phyloP scores from a whole-genome alignment of 805 yeast genomes.

The Cyberlindnera maritima region DNA sequence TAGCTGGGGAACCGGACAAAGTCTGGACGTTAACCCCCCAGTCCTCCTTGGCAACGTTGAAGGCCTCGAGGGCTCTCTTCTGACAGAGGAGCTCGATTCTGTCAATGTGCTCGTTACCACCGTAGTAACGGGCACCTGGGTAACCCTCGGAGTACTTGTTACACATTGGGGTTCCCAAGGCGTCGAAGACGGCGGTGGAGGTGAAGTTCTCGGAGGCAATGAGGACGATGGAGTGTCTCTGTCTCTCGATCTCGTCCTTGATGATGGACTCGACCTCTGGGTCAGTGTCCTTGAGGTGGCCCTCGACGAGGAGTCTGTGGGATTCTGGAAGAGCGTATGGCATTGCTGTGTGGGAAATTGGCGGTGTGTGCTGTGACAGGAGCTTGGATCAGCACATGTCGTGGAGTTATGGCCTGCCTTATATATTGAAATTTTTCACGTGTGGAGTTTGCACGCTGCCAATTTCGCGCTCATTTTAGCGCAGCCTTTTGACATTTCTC shows the following conservation, averaged over 20 bases:
- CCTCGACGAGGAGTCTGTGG: constrained; percentile 65
- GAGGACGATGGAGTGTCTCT: constrained; percentile 85
- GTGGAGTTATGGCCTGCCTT: not conserved
- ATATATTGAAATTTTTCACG: constrained; percentile 2
- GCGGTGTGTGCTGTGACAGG: not conserved
- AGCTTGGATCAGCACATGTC: not conserved
- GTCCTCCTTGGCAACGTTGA: constrained; percentile 65
- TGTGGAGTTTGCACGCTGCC: not conserved
- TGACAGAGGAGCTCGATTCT: constrained; percentile 88
- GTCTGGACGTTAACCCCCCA: constrained; percentile 99
- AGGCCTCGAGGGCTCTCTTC: constrained; percentile 85
- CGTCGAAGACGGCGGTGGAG: constrained; percentile 90
- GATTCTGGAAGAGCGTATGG: constrained; percentile 65
- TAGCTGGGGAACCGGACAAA: constrained; percentile 95
- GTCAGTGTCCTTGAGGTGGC: constrained; percentile 58
- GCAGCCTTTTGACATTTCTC: no score
- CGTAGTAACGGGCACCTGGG: constrained; percentile 97
- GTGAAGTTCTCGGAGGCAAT: constrained; percentile 97
- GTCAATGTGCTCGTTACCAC: constrained; percentile 96
- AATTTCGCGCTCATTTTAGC: constrained; percentile 8
- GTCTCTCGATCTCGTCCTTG: constrained; percentile 76
- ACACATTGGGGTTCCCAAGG: constrained; percentile 94
- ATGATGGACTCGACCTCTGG: constrained; percentile 84
- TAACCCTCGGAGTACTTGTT: constrained; percentile 98
- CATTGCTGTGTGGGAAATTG: constrained; percentile 27